Conservation (phyloP, 2,329 filamentous ascomycete genomes). For the Cadophora malorum region DNA sequence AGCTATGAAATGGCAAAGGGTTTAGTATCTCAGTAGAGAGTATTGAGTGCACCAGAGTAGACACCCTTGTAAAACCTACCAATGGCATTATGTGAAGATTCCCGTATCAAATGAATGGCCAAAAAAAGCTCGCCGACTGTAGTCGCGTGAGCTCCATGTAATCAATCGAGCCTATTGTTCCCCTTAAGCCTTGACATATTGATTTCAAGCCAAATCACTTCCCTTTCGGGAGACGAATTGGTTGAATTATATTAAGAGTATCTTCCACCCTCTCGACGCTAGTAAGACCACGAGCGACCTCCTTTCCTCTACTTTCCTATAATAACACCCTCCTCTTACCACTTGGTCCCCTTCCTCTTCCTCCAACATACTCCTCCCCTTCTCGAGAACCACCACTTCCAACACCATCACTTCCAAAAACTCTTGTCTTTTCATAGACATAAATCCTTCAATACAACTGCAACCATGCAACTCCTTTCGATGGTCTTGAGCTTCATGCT, state of each 20-base stretch:
- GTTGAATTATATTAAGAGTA: background rate
- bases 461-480: constrained; percentile 9
- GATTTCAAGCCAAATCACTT: background rate
- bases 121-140: background rate
- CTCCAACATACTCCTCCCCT: background rate
- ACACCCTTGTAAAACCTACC: background rate
- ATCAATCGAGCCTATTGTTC: background rate
- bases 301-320: background rate
- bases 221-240: background rate
- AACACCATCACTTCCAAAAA: background rate
- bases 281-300: background rate
- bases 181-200: background rate
- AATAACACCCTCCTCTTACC: background rate
- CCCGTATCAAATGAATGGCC: background rate
- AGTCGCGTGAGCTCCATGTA: background rate
- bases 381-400: background rate
- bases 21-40: no score
- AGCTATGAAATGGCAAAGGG: no score
- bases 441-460: background rate
- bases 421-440: background rate
- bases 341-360: background rate
- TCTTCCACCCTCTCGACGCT: background rate
- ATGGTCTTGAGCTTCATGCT: constrained; percentile 7
- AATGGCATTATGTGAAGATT: no score
- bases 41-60: background rate